Base-by-base conservation (phyloP, 805 yeast genomes). In the Nakazawaea molendinolei region DNA sequence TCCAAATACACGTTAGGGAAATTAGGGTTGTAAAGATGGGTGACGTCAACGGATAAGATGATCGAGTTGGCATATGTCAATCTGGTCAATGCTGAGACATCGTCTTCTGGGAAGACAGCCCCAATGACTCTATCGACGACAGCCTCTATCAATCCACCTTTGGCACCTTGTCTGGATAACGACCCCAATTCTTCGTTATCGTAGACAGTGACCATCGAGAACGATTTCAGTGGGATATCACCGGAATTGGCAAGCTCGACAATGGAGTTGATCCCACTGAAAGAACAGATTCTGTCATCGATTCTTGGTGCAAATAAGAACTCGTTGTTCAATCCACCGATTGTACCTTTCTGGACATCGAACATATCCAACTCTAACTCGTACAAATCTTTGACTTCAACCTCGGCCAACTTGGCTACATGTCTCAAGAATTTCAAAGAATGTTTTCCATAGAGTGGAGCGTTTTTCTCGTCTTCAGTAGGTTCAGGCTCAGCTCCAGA, bases 111-210 rank as follows among this genome's bases (percentile, higher is more conserved):
- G 40, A 49, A 40, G 25, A 48, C 47, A 5, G 65, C 50, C 5
- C 60, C 50, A 32, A 72, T 51, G 20, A 69, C 74, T 43, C 94
- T 72, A 23, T 68, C 66, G 14, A 84, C 67, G n/a, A 72, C 68
- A 41, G 74, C 53, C 54, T 84, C 87, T 35, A 83, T 58, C 33
- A 84, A 56, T 16, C 85, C 86, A 45, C 94, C 90, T 50, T 74
- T 74, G 33, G 87, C 87, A 48, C 95, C 95, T 47, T 79, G 85
- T 56, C 90, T 74, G 5, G 86, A 69, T 23, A 76, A 70, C 5
- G 90, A 79, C 8, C 95, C 95, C 39, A 86, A 71, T 60, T 86
- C 95, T 59, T 86, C 95, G 53, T 81, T 76, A 50, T 84, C 92
- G 48, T 73, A 81, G 45, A 82, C 62, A 3, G 80, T 79, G 2